Evolutionary conservation across 305 asterid genomes (phyloP).

Genomic region (Fraxinus greggii): DNA sequence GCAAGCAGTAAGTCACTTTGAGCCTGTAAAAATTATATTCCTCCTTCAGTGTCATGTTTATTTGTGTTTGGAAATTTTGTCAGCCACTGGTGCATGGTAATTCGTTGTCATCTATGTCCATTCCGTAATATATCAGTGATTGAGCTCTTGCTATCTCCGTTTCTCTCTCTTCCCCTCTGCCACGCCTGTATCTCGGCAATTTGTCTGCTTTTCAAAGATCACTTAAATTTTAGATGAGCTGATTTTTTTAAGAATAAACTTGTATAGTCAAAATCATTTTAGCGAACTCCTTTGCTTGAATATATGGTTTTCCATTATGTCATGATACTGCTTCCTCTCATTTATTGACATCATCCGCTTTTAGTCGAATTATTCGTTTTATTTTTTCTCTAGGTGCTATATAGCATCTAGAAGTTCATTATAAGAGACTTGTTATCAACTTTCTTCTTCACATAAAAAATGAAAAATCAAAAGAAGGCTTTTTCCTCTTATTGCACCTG

Average conservation of each 20-base stretch:
- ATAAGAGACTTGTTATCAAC: neutral
- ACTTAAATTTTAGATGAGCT: neutral
- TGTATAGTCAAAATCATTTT: neutral
- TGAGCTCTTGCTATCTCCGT: neutral
- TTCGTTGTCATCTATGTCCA: neutral
- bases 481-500: neutral
- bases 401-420: constrained; percentile 8
- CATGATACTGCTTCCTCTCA: neutral
- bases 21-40: constrained; percentile 7
- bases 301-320: neutral
- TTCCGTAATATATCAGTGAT: constrained; percentile 15
- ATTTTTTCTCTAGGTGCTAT: constrained; percentile 11
- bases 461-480: neutral
- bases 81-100: constrained; percentile 5
- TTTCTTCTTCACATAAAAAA: constrained; percentile 9
- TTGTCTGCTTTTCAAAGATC: neutral
- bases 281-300: neutral
- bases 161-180: constrained; percentile 11
- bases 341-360: neutral
- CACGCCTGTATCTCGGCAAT: constrained; percentile 6
- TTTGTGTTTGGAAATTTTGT: neutral
- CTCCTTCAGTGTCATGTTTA: neutral
- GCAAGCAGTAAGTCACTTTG: constrained; percentile 71
- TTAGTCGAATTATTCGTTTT: neutral
- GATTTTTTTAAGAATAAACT: neutral